Percentiles rank a stretch among this genome's conserved stretches.
These are phyloP conservation scores for Anacardium occidentale DNA, from an alignment of 345 rosid species.

Conservation along the genomic window DNA sequence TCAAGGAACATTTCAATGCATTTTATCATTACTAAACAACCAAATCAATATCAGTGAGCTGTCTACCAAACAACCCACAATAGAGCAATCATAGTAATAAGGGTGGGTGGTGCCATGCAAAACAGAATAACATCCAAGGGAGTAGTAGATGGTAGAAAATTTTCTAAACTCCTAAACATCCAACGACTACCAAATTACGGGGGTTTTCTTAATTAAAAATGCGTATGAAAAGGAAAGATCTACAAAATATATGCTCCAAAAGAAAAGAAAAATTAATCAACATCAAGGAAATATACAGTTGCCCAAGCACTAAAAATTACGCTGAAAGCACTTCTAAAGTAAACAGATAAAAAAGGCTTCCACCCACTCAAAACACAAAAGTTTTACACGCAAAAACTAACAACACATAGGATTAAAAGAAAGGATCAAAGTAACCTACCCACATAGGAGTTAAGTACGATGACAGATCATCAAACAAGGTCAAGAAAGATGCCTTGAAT, in stretches of 20 bases:
- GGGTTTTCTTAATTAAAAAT: not conserved
- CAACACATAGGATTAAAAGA: not conserved
- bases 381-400: not conserved
- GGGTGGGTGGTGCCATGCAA: not conserved
- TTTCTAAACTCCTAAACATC: not conserved
- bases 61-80: not conserved
- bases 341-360: not conserved
- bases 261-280: not conserved
- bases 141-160: not conserved
- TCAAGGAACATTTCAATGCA: not conserved
- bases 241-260: not conserved
- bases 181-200: not conserved
- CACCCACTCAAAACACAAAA: not conserved
- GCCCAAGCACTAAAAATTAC: not conserved
- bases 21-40: not conserved
- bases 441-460: constrained; percentile 73
- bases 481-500: constrained; percentile 60
- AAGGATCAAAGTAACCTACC: constrained; percentile 42
- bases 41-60: not conserved
- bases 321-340: not conserved
- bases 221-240: not conserved
- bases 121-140: not conserved
- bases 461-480: constrained; percentile 60
- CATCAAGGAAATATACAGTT: not conserved
- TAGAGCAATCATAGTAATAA: not conserved